These are phyloP conservation scores for Cyclotella cryptica DNA, from an alignment of 108 stramenopile genomes.

Conservation along the genomic window DNA sequence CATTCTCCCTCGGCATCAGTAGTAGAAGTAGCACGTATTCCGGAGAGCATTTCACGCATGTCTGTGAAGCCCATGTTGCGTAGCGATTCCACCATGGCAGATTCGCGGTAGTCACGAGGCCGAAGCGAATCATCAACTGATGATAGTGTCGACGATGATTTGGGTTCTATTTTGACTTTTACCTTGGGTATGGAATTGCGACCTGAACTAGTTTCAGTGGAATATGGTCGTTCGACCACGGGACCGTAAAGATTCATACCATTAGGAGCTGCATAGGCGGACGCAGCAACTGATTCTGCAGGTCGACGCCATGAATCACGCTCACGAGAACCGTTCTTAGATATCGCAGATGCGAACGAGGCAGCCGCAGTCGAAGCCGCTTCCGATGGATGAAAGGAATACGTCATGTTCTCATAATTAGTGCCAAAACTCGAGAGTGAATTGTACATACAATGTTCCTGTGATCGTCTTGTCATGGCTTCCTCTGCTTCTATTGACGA, in stretches of 20 bases:
- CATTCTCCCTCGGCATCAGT: conserved; percentile 24
- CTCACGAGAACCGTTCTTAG: neutral
- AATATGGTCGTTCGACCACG: neutral
- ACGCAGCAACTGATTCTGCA: too few relatives aligned
- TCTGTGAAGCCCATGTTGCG: conserved; percentile 56
- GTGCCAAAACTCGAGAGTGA: neutral
- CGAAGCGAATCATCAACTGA: conserved; percentile 16
- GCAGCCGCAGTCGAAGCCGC: conserved; percentile 1
- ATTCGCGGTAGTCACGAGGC: conserved; percentile 48
- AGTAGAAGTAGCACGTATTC: conserved; percentile 44
- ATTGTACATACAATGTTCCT: conserved; percentile 21
- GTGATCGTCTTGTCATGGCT: conserved; percentile 26
- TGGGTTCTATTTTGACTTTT: conserved; percentile 40
- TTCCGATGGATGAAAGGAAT: neutral
- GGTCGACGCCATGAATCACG: neutral
- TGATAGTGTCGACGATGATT: conserved; percentile 3
- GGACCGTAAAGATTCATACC: too few relatives aligned
- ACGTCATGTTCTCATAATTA: neutral
- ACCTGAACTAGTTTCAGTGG: neutral
- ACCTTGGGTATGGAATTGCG: neutral
- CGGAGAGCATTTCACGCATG: conserved; percentile 51
- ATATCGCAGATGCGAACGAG: neutral
- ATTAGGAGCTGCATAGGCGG: too few relatives aligned
- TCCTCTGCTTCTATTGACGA: conserved; percentile 20
- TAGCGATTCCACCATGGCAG: conserved; percentile 29